phyloP scores from a whole-genome alignment of 1,284 basidiomycete species.

The Gomphus bonarii region DNA sequence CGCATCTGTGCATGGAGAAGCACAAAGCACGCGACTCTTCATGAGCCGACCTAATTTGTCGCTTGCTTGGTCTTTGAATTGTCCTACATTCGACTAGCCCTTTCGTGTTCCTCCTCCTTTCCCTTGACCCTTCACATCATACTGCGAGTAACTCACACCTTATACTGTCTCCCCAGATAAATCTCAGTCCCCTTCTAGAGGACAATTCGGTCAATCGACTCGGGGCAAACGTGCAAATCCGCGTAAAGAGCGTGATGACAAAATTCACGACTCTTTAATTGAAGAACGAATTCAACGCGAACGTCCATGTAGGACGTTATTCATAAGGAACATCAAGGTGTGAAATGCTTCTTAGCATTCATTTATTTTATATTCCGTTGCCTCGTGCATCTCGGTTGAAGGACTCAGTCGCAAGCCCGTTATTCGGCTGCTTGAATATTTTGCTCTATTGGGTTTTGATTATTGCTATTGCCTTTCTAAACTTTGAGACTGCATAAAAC shows the following conservation, averaged over 20 bases:
- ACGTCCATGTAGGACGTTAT: conserved; percentile 88
- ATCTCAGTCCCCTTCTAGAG: conserved; percentile 3
- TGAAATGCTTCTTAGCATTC: conserved; percentile 16
- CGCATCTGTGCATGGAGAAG: neutral
- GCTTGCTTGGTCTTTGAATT: neutral
- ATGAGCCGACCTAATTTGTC: neutral
- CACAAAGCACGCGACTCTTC: neutral
- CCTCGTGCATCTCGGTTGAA: neutral
- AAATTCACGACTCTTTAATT: conserved; percentile 78
- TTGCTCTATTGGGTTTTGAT: neutral
- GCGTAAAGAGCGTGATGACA: conserved; percentile 57
- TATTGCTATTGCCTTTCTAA: neutral
- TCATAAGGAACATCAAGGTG: conserved; percentile 95
- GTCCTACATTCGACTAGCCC: neutral
- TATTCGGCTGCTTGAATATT: neutral
- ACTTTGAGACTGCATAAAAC: neutral
- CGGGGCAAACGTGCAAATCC: conserved; percentile 6
- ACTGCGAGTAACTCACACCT: conserved; percentile 1
- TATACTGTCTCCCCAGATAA: conserved; percentile 5
- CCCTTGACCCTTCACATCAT: conserved; percentile 7
- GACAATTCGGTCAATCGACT: conserved; percentile 3
- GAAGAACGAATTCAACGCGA: conserved; percentile 86
- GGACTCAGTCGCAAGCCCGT: neutral
- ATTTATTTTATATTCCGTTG: neutral
- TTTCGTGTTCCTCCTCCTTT: conserved; percentile 12